phyloP scores from a whole-genome alignment of 371 early-diverging fungal genomes.

The Mortierella sp. region DNA sequence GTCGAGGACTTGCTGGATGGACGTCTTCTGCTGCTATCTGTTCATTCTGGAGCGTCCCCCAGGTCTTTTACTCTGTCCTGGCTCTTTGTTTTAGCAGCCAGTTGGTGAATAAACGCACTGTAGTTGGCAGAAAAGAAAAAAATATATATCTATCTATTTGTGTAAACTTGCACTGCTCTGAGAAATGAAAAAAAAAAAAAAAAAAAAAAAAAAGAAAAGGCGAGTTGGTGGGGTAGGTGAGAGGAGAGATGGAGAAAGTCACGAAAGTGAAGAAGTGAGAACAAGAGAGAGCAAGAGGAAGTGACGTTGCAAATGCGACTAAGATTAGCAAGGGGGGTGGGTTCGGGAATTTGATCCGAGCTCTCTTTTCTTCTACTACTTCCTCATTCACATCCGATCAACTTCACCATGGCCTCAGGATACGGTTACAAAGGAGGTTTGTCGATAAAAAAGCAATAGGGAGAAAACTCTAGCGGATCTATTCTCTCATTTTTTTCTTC shows the following conservation, averaged over 20 bases:
- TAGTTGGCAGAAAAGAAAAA: not conserved
- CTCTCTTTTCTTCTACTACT: constrained; percentile 12
- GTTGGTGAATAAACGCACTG: constrained; percentile 3
- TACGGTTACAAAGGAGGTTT: constrained; percentile 59
- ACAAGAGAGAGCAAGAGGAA: not conserved
- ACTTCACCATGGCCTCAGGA: constrained; percentile 57
- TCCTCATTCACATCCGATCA: not conserved
- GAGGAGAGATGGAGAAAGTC: not conserved
- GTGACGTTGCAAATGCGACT: not conserved
- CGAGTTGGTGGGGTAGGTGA: no score
- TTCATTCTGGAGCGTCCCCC: constrained; percentile 22
- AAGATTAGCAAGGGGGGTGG: not conserved
- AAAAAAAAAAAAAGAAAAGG: no score
- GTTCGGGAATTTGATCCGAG: not conserved
- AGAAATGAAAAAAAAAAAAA: not conserved
- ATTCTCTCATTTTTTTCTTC: not conserved
- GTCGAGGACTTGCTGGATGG: constrained; percentile 43
- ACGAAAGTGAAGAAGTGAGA: no score
- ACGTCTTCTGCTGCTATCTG: constrained; percentile 32
- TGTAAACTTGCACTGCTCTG: not conserved
- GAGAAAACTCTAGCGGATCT: not conserved
- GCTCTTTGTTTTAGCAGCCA: not conserved
- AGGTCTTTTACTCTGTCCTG: not conserved
- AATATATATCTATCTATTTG: constrained; percentile 1
- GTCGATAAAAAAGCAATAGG: not conserved